Evolutionary conservation across 495 filamentous ascomycete species (phyloP).

Genomic region (Penicillium antarcticum): DNA sequence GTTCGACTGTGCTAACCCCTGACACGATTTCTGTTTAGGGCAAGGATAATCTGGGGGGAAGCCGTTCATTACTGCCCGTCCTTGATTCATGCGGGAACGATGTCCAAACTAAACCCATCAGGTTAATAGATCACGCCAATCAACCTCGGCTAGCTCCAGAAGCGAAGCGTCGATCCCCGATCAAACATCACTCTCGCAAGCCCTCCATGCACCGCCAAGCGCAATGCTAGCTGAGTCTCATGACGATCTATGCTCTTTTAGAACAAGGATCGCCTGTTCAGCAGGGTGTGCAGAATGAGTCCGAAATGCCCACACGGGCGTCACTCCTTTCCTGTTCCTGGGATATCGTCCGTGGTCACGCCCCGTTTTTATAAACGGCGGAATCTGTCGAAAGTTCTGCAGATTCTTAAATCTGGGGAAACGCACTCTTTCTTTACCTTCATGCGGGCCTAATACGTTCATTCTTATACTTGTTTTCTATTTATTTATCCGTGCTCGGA

Average conservation of each 20-base stretch:
- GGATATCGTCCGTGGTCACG: background rate
- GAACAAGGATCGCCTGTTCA: constrained; percentile 7
- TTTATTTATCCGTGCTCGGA: constrained; percentile 1
- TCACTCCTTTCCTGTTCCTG: constrained; percentile 2
- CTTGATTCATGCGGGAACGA: background rate
- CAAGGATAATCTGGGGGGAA: constrained; percentile 17
- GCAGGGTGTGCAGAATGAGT: constrained; percentile 1
- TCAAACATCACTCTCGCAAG: background rate
- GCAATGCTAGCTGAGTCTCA: background rate
- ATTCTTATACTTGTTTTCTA: constrained; percentile 6
- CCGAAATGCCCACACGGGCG: constrained; percentile 16
- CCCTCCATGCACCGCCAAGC: background rate
- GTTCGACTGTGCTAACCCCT: constrained; percentile 8
- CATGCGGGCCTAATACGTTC: background rate
- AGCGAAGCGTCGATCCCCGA: constrained; percentile 9
- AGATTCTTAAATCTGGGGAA: background rate
- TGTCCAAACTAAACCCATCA: constrained; percentile 5
- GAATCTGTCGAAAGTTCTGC: background rate
- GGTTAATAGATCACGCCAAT: background rate
- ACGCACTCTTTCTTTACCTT: background rate
- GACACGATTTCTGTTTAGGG: constrained; percentile 7
- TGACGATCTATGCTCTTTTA: constrained; percentile 16
- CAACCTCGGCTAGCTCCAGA: constrained; percentile 16
- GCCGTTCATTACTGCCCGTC: constrained; percentile 2
- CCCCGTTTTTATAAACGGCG: background rate